phyloP scores from a whole-genome alignment of 2,329 filamentous ascomycete species.

The Aureobasidium namibiae region DNA sequence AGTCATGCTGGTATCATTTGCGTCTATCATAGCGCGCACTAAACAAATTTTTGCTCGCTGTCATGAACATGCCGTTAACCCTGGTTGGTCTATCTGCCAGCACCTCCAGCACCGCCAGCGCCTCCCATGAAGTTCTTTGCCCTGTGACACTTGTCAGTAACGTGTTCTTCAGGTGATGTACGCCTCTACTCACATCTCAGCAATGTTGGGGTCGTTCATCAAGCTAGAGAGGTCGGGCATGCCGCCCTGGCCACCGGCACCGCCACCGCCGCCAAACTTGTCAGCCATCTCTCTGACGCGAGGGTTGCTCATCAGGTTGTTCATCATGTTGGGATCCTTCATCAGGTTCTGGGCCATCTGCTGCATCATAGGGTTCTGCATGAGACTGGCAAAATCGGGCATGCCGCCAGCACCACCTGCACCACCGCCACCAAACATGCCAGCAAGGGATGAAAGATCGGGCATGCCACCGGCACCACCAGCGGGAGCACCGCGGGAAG shows the following conservation, averaged over 20 bases:
- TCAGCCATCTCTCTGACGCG: conserved; percentile 79
- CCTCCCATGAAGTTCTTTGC: conserved; percentile 62
- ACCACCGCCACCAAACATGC: conserved; percentile 40
- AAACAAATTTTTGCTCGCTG: neutral
- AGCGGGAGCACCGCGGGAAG: conserved; percentile 25
- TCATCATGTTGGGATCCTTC: conserved; percentile 90
- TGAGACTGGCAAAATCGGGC: conserved; percentile 78
- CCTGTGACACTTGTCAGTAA: conserved; percentile 33
- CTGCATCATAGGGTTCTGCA: conserved; percentile 98
- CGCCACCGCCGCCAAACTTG: conserved; percentile 53
- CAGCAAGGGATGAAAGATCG: conserved; percentile 32
- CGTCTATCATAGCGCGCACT: conserved; percentile 6
- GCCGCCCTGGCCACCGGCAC: conserved; percentile 48
- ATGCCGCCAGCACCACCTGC: conserved; percentile 65
- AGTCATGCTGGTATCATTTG: conserved; percentile 9
- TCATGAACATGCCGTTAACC: neutral
- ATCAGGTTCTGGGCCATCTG: conserved; percentile 96
- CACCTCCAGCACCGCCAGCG: conserved; percentile 42
- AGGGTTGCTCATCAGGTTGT: conserved; percentile 90
- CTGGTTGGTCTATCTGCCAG: conserved; percentile 2
- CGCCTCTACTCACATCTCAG: conserved; percentile 69
- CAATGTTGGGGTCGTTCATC: conserved; percentile 88
- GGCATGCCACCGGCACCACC: conserved; percentile 35
- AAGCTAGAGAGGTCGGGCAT: conserved; percentile 80
- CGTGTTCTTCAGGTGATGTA: too few species aligned